Conservation (phyloP, 2,329 filamentous ascomycete genomes). For the Chrysoporthe puriensis region DNA sequence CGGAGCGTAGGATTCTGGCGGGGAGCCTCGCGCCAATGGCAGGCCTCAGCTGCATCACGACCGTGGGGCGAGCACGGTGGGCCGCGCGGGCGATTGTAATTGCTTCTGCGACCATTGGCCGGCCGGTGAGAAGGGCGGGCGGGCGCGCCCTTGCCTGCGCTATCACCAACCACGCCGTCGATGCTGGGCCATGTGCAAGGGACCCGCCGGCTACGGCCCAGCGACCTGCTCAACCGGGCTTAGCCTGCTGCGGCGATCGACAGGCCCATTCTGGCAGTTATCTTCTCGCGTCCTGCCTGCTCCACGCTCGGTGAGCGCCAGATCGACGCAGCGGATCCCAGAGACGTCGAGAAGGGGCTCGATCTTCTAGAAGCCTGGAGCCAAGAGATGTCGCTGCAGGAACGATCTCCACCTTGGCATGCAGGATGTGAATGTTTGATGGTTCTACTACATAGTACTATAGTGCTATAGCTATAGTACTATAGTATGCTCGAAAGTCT, state of each 20-base stretch:
- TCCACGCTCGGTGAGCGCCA: neutral
- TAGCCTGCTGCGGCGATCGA: neutral
- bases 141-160: neutral
- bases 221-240: constrained; percentile 18
- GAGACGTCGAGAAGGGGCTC: too few species aligned
- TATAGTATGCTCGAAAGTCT: too few species aligned
- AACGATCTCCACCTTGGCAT: too few species aligned
- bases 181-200: constrained; percentile 3
- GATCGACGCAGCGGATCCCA: too few species aligned
- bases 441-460: too few species aligned
- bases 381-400: too few species aligned
- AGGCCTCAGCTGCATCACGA: neutral
- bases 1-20: constrained; percentile 4
- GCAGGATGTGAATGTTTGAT: too few species aligned
- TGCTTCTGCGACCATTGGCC: constrained; percentile 9
- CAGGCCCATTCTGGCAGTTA: constrained; percentile 5
- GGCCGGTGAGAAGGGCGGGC: neutral
- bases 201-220: neutral
- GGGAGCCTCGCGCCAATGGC: constrained; percentile 5
- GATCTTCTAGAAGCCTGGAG: neutral
- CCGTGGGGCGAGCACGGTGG: constrained; percentile 1
- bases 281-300: constrained; percentile 1
- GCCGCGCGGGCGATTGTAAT: neutral
- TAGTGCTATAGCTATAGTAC: too few species aligned
- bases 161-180: constrained; percentile 4